A percentile compares a stretch with the other conserved stretches of the same genome.
Conservation (phyloP, 306 rosid genomes). For the Cucurbita argyrosperma region DNA sequence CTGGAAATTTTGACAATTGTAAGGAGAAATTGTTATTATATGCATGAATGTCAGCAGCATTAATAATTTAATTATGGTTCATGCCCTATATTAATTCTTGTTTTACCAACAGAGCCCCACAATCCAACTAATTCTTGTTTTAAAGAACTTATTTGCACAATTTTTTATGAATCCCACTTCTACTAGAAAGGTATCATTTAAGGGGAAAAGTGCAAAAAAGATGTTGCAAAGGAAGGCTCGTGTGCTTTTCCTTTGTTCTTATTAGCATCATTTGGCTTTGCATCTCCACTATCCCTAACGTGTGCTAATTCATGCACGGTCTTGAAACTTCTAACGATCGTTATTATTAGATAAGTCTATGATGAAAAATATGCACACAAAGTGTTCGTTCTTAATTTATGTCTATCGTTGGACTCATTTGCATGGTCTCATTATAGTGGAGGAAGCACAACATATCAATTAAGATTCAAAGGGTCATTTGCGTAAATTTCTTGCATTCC, state of each 20-base stretch:
- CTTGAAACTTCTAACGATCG: too few species aligned
- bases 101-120: constrained; percentile 1
- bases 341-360: too few species aligned
- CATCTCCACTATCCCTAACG: too few species aligned
- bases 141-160: neutral
- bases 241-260: neutral
- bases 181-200: neutral
- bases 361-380: too few species aligned
- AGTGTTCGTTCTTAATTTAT: too few species aligned
- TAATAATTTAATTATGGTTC: constrained; percentile 1
- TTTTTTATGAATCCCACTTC: neutral
- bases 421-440: too few species aligned
- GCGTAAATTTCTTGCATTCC: too few species aligned
- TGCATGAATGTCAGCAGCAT: neutral
- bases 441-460: too few species aligned
- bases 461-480: too few species aligned
- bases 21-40: neutral
- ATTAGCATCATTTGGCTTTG: too few species aligned
- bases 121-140: neutral
- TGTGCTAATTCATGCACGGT: too few species aligned
- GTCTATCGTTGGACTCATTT: too few species aligned
- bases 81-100: neutral
- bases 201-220: neutral
- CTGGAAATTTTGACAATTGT: neutral
- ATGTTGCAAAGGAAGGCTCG: neutral